Conservation (phyloP, 768 basidiomycete species). For the Mycena indigotica region DNA sequence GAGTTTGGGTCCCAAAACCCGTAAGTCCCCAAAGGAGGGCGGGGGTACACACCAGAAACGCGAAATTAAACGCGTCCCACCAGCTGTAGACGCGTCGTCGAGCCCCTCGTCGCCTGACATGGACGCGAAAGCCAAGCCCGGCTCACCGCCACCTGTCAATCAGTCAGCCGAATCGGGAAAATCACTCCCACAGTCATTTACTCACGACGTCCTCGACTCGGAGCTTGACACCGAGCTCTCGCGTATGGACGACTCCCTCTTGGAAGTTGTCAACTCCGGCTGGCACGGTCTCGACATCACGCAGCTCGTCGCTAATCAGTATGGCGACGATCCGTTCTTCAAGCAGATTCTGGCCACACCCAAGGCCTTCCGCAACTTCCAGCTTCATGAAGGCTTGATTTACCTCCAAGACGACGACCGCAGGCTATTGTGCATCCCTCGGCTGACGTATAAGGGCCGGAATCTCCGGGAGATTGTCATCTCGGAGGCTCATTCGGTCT, state of each 20-base stretch:
- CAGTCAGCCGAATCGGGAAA: too few species aligned
- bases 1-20: background rate
- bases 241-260: background rate
- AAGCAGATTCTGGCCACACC: constrained; percentile 13
- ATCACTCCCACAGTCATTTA: background rate
- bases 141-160: too few species aligned
- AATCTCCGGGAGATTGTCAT: constrained; percentile 22
- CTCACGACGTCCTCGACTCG: background rate
- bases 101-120: background rate
- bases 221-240: background rate
- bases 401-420: background rate
- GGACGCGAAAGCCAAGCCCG: too few species aligned
- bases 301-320: background rate
- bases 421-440: constrained; percentile 3
- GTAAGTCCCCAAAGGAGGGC: constrained; percentile 6
- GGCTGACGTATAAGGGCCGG: background rate
- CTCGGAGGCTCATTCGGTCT: too few species aligned
- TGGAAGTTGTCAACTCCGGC: background rate
- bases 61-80: background rate
- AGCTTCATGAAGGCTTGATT: background rate
- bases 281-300: background rate
- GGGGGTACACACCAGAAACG: constrained; percentile 1
- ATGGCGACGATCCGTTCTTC: background rate
- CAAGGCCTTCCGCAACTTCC: constrained; percentile 19
- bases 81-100: background rate